Base-by-base conservation (phyloP, 1,284 basidiomycete genomes). In the Ustilago lituana region DNA sequence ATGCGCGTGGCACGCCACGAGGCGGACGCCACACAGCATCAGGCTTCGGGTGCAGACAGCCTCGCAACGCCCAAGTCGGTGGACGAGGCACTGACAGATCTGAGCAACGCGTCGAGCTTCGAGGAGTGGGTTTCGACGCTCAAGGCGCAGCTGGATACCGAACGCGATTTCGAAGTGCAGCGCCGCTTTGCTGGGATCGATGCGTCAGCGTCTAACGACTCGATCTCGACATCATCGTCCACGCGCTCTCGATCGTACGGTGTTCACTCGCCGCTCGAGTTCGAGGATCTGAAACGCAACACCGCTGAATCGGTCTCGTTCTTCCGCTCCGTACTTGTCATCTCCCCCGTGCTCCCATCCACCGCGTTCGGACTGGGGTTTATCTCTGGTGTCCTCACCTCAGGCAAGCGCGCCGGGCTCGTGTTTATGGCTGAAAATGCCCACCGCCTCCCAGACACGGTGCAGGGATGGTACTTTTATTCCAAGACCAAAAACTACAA, bases 381-480 rank as follows among this genome's bases (percentile, higher is more conserved):
- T 4, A 26, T 70, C 12, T 76, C 77, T 14, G 79, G 78, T 15
- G 27, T 77, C n/a, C 37, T 70, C 20, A 70, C 53, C 2, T 55
- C 62, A 0, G 77, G 77, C 26, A 68, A 66, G 15, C 46, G 60
- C 12, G 74, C 79, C 4, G 65, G 62, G 7, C 58, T 78, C 19
- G 75, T 80, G 1, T 82, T 76, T 31, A 75, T 82, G 64, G 80
- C 80, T 0, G 80, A 82, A 49, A 82, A 82, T 57, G 79, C 80
- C 3, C 80, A 82, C 33, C 62, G 79, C 2, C 50, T 71, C 19
- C 80, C 80, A 3, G 70, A 74, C 32, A 82, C 80, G 12, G 79
- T 80, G 9, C 80, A 82, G 31, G 80, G 80, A 6, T 82, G 80
- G 80, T 82, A 79, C 62, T 82, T 82, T 46, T 82, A 82, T 65